Base-by-base conservation (phyloP, 257 asterid genomes). In the Coffea canephora region DNA sequence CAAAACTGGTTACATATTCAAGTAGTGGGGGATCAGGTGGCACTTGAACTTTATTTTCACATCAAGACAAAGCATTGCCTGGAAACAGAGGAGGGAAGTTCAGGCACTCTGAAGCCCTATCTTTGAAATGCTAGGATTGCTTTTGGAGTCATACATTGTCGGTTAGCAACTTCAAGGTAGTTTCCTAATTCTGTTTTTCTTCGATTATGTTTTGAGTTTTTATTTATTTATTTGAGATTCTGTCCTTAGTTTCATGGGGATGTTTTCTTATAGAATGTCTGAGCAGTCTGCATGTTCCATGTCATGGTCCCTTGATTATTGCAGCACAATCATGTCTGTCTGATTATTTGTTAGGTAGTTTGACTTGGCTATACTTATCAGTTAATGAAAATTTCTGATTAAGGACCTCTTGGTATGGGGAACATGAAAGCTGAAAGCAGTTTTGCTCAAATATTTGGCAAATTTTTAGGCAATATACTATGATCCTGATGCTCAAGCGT, bases 81-180 rank as follows among this genome's bases (percentile, higher is more conserved):
- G 65, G 80, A 69, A 41, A 78, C 13, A 69, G 69, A 59, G 79
- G 82, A 54, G 31, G n/a, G 59, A 72, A 78, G 69, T 67, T 54
- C 46, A 75, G 75, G 78, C 80, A 65, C 65, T 73, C 76, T 62
- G 81, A 46, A 59, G 66, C 77, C 83, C 80, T 43, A 36, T 54
- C 67, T 71, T 66, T 69, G 81, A 78, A 80, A 79, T 69, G 71
- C 73, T 70, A 52, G 76, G 78, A 70, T 46, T 75, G 77, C 83
- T 81, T 76, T 46, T 48, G 78, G 79, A 71, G 11, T 69, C 34
- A 14, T 49, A 36, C 68, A 62, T 68, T 80, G 46, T 21, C 65
- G 62, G 79, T 52, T 81, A 52, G 70, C 85, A 31, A 69, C 75
- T 18, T 67, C 57, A 82, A 83, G 84, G 89, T 72, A 86, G 84